Evolutionary conservation across 257 asterid genomes (phyloP).

Genomic region (Fraxinus pennsylvanica): DNA sequence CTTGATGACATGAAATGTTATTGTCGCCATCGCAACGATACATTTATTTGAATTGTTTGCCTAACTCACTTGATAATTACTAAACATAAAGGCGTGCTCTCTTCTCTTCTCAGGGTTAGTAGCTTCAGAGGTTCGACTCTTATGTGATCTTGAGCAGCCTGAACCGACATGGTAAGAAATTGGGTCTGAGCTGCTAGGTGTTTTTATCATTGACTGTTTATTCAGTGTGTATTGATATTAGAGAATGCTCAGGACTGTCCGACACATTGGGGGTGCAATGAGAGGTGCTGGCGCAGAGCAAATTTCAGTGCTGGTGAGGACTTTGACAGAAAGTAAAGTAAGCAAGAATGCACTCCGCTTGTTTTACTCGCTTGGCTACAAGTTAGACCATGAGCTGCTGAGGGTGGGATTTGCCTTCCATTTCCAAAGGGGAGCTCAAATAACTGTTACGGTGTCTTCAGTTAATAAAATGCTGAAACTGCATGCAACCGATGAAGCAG

Average conservation of each 20-base stretch:
- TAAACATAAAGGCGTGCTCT: not conserved
- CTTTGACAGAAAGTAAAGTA: conserved; percentile 77
- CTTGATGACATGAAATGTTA: not conserved
- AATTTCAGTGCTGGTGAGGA: conserved; percentile 78
- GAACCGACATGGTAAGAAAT: conserved; percentile 85
- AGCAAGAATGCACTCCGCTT: conserved; percentile 87
- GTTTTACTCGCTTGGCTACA: conserved; percentile 81
- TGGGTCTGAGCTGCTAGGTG: conserved; percentile 5
- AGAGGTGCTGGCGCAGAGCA: conserved; percentile 95
- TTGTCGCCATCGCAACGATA: not conserved
- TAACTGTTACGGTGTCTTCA: conserved; percentile 80
- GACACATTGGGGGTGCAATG: conserved; percentile 95
- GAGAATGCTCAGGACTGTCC: conserved; percentile 62
- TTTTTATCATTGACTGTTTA: conserved; percentile 2
- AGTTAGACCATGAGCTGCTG: conserved; percentile 83
- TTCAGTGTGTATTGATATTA: conserved; percentile 11
- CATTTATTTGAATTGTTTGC: not conserved
- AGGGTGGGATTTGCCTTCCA: conserved; percentile 84
- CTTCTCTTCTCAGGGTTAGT: conserved; percentile 59
- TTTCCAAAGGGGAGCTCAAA: conserved; percentile 84
- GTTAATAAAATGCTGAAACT: conserved; percentile 88
- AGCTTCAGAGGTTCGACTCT: conserved; percentile 78
- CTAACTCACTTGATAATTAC: not conserved
- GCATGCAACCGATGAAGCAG: conserved; percentile 88
- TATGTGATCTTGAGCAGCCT: conserved; percentile 91